Conservation (phyloP, 805 yeast genomes). For the Lipomyces oligophaga region DNA sequence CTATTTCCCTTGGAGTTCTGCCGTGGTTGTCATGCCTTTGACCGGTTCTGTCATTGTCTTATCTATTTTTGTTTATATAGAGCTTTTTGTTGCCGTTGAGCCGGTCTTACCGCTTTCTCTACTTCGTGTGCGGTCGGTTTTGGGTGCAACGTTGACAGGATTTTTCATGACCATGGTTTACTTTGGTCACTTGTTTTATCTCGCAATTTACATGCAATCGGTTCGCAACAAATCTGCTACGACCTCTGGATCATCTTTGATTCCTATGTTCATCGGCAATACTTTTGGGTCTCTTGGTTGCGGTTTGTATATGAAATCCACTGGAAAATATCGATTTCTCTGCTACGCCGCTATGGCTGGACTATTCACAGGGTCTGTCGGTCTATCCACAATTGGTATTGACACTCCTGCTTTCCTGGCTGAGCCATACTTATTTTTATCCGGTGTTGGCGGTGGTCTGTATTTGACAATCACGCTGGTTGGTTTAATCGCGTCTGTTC, state of each 20-base stretch:
- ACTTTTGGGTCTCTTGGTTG: conserved; percentile 66
- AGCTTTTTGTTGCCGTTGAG: conserved; percentile 50
- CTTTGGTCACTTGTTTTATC: conserved; percentile 59
- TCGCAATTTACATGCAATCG: conserved; percentile 63
- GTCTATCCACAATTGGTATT: conserved; percentile 34
- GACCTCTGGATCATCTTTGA: conserved; percentile 50
- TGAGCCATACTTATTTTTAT: conserved; percentile 44
- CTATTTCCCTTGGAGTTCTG: conserved; percentile 47
- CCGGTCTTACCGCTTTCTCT: conserved; percentile 65
- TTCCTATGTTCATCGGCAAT: conserved; percentile 61
- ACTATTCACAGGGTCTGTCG: conserved; percentile 46
- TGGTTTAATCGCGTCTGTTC: conserved; percentile 73
- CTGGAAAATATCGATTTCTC: conserved; percentile 60
- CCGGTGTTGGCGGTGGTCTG: conserved; percentile 63
- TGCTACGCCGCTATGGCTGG: conserved; percentile 44
- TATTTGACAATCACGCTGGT: conserved; percentile 67
- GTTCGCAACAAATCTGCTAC: conserved; percentile 52
- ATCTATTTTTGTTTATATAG: conserved; percentile 49
- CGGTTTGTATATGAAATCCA: conserved; percentile 61
- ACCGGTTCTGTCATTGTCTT: conserved; percentile 37
- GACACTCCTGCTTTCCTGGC: conserved; percentile 31
- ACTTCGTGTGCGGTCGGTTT: conserved; percentile 54
- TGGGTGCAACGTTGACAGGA: conserved; percentile 61
- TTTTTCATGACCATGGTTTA: conserved; percentile 69
- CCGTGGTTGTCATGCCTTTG: conserved; percentile 40